Evolutionary conservation across 2,329 filamentous ascomycete genomes (phyloP).

Genomic region (Dactylellina parvicollis): DNA sequence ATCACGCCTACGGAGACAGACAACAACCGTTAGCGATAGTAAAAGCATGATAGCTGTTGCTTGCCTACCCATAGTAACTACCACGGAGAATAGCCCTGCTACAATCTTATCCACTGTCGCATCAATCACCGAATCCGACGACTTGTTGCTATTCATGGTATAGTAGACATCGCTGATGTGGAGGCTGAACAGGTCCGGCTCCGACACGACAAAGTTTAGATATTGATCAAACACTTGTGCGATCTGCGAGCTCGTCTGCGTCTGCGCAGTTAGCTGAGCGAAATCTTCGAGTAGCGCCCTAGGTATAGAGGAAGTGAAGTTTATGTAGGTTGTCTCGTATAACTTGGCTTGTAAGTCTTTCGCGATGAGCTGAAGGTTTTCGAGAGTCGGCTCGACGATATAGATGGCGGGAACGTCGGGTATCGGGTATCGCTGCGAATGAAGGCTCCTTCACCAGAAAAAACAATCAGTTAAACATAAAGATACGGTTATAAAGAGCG

Average conservation of each 20-base stretch:
- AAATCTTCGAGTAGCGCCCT: constrained; percentile 93
- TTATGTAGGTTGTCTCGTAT: constrained; percentile 93
- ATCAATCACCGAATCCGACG: constrained; percentile 89
- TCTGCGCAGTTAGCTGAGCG: constrained; percentile 82
- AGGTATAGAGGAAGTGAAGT: constrained; percentile 93
- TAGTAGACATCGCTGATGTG: constrained; percentile 94
- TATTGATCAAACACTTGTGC: constrained; percentile 96
- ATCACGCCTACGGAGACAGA: constrained; percentile 74
- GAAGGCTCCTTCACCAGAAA: constrained; percentile 56
- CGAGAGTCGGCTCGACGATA: constrained; percentile 84
- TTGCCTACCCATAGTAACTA: constrained; percentile 89
- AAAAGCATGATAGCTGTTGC: constrained; percentile 4
- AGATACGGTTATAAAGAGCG: not conserved
- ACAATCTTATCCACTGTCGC: constrained; percentile 88
- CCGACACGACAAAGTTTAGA: constrained; percentile 94
- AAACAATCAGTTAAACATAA: not conserved
- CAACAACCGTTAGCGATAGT: not conserved
- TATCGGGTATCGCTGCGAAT: constrained; percentile 80
- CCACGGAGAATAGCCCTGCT: constrained; percentile 94
- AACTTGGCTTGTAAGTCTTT: constrained; percentile 84
- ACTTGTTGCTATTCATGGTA: constrained; percentile 93
- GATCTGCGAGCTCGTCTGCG: constrained; percentile 87
- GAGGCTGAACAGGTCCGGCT: constrained; percentile 93
- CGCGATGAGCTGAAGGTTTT: constrained; percentile 84
- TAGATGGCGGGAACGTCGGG: constrained; percentile 97